These are phyloP conservation scores for Aspergillus nidulans DNA, from an alignment of 495 filamentous ascomycete genomes.

Conservation along the genomic window DNA sequence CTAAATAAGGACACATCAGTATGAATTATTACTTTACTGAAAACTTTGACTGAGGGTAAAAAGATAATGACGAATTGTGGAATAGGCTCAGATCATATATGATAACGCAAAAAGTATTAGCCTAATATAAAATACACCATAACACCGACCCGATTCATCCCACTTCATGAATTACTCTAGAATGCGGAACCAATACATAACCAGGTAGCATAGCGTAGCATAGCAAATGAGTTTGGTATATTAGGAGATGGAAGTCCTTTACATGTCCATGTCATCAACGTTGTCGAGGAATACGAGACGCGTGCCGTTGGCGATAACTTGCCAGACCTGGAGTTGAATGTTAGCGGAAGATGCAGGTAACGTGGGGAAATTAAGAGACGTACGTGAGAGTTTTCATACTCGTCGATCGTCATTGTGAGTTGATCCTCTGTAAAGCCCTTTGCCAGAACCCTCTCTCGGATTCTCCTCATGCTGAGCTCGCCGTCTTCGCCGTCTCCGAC, in stretches of 20 bases:
- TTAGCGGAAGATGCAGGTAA: conserved; percentile 14
- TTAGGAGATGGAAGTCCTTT: conserved; percentile 11
- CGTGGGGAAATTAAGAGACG: conserved; percentile 39
- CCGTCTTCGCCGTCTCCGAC: conserved; percentile 64
- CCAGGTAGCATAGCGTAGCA: not conserved
- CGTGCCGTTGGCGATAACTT: conserved; percentile 81
- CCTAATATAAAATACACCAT: conserved; percentile 12
- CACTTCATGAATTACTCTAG: conserved; percentile 5
- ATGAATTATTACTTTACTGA: no score
- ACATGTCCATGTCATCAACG: conserved; percentile 52
- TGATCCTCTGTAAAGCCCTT: conserved; percentile 97
- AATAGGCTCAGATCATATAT: not conserved
- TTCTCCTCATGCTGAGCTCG: conserved; percentile 79
- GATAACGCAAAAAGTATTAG: not conserved
- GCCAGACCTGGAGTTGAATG: conserved; percentile 69
- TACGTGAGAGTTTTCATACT: conserved; percentile 85
- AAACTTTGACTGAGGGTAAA: no score
- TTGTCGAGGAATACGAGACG: conserved; percentile 77
- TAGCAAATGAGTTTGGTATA: not conserved
- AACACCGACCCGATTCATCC: conserved; percentile 13
- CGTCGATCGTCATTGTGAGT: conserved; percentile 76
- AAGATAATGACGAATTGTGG: no score
- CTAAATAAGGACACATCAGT: no score
- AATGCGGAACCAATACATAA: conserved; percentile 2
- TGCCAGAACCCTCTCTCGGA: conserved; percentile 84